phyloP scores from a whole-genome alignment of 768 basidiomycete genomes.

The Atractiella rhizophila region DNA sequence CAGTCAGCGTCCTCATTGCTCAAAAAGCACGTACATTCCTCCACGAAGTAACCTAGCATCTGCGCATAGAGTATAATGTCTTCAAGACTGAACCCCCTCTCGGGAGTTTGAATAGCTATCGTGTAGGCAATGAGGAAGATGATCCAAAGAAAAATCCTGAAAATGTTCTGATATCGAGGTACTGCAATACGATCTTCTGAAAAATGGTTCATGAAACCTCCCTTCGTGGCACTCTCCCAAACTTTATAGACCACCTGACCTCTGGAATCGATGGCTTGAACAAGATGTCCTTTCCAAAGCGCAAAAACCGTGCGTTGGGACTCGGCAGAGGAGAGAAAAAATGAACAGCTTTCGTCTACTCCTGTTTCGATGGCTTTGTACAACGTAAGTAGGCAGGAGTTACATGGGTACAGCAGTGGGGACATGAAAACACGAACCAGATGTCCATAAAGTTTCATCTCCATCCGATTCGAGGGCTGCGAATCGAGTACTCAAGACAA shows the following conservation, averaged over 20 bases:
- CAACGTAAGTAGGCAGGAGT: neutral
- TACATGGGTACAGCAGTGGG: neutral
- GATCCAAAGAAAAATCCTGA: constrained; percentile 16
- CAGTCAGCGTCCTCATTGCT: too few relatives aligned
- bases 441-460: constrained; percentile 12
- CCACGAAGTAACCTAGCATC: constrained; percentile 13
- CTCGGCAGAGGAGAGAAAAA: constrained; percentile 15
- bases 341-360: constrained; percentile 14
- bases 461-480: constrained; percentile 14
- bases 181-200: constrained; percentile 12
- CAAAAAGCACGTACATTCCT: constrained; percentile 12
- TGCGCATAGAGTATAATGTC: constrained; percentile 14
- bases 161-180: constrained; percentile 17
- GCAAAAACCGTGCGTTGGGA: constrained; percentile 16
- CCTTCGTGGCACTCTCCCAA: neutral
- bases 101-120: constrained; percentile 15
- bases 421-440: neutral
- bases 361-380: constrained; percentile 14
- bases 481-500: constrained; percentile 7
- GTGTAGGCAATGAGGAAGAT: constrained; percentile 16
- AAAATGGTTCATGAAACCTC: constrained; percentile 6
- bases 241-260: constrained; percentile 11
- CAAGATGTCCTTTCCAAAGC: constrained; percentile 14
- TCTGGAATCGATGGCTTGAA: constrained; percentile 13
- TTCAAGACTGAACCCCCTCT: constrained; percentile 13